Conservation (phyloP, 1,284 basidiomycete genomes). For the Entoloma clypeatum region DNA sequence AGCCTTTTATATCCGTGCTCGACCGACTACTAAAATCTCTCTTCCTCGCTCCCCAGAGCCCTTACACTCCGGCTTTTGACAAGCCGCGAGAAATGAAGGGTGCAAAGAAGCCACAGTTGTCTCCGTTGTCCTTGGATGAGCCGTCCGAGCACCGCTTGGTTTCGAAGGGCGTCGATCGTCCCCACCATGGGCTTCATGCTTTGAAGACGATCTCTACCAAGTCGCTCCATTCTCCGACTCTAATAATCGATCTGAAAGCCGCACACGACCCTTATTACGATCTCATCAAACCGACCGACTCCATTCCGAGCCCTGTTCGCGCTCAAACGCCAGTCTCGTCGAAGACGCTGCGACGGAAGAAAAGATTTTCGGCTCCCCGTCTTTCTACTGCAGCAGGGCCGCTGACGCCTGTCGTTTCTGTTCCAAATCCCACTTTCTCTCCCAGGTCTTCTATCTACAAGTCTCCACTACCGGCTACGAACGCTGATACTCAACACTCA, state of each 20-base stretch:
- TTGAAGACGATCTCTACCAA: conserved; percentile 22
- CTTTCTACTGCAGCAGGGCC: conserved; percentile 4
- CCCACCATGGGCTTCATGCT: conserved; percentile 12
- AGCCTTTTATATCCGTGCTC: conserved; percentile 4
- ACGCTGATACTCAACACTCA: too few relatives aligned
- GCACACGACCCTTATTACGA: conserved; percentile 16
- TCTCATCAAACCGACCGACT: conserved; percentile 6
- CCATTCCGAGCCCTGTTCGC: conserved; percentile 1
- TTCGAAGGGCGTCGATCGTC: conserved; percentile 23
- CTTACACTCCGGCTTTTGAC: background rate
- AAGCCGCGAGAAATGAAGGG: conserved; percentile 6
- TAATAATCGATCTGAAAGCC: conserved; percentile 22
- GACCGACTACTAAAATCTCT: background rate
- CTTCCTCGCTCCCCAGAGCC: background rate
- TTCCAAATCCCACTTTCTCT: background rate
- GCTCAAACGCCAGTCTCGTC: conserved; percentile 9
- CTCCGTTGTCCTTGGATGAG: background rate
- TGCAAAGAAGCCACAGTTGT: conserved; percentile 2
- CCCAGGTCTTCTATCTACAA: background rate
- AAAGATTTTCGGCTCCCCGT: conserved; percentile 18
- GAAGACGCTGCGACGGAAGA: conserved; percentile 29
- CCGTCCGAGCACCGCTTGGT: conserved; percentile 2
- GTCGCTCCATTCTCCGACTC: conserved; percentile 21
- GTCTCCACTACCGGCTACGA: too few relatives aligned
- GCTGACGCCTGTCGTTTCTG: background rate